Evolutionary conservation across 1,284 basidiomycete genomes (phyloP).

Genomic region (Cystobasidium sp.): DNA sequence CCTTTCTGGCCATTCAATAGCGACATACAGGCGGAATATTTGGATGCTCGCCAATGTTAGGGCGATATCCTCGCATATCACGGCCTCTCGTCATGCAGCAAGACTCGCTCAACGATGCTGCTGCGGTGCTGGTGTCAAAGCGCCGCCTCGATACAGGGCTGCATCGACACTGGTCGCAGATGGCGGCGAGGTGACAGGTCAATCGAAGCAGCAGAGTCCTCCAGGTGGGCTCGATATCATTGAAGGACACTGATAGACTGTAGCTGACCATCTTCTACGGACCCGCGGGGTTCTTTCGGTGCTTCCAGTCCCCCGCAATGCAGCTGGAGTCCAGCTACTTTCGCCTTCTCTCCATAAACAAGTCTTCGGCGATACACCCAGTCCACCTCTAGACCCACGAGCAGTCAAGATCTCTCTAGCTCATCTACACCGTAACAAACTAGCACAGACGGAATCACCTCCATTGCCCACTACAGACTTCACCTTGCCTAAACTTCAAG

Average conservation of each 20-base stretch:
- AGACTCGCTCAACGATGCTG: constrained; percentile 6
- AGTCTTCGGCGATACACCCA: constrained; percentile 71
- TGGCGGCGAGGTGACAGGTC: constrained; percentile 7
- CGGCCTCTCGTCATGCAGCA: constrained; percentile 2
- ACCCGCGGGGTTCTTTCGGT: background rate
- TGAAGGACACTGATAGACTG: no score
- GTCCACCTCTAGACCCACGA: constrained; percentile 66
- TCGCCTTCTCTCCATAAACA: constrained; percentile 78
- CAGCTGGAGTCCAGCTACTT: constrained; percentile 89
- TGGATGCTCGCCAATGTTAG: constrained; percentile 5
- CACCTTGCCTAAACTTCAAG: constrained; percentile 81
- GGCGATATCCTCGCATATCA: constrained; percentile 2
- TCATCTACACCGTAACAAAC: constrained; percentile 77
- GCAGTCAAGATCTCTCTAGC: constrained; percentile 76
- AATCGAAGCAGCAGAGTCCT: constrained; percentile 7
- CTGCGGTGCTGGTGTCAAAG: background rate
- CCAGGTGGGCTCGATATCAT: no score
- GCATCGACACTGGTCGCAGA: background rate
- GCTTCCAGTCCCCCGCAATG: constrained; percentile 64
- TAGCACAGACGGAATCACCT: constrained; percentile 63
- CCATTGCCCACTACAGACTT: constrained; percentile 74
- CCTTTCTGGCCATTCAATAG: background rate
- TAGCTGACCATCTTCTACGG: background rate
- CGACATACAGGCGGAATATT: background rate
- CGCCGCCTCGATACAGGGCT: background rate